Base-by-base conservation (phyloP, 2,329 filamentous ascomycete species). In the Diaporthe capsici region DNA sequence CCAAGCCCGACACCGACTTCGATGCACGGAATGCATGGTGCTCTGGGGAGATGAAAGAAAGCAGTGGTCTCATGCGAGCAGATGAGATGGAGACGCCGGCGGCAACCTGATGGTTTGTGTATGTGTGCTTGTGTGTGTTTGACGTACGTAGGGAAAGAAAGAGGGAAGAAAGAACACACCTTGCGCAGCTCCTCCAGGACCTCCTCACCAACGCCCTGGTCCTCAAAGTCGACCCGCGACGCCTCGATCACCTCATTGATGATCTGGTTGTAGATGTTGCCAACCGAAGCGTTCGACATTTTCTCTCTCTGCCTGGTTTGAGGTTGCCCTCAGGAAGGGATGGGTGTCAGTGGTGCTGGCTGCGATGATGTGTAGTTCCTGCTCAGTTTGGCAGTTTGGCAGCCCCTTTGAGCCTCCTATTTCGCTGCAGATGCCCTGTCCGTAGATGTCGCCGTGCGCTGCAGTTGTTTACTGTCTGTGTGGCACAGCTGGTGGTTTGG, bases 161-260 rank as follows among this genome's bases (percentile, higher is more conserved):
- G 13, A 37, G 20, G 22, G 31, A 39, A 51, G 55, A 44, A 75
- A 67, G 20, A 53, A 87, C 94, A 90, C 88, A 98, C 96, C 92
- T 93, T 90, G 85, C 93, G 93, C 88, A 99, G 88, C 84, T 98
- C 95, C 79, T 96, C 92, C 81, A 99, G 87, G 71, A 96, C 96
- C 80, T 91, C 88, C 84, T 96, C 94, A 81, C 98, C 95, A 79
- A 98, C 94, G 81, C 97, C 97, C 80, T 94, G 95, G 86, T 99
- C 97, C 85, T 99, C 97, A 84, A 99, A 98, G 86, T 98, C 97
- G 82, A 96, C 94, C 82, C 94, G 91, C 82, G 96, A 98, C 79
- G 94, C 94, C 80, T 96, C 93, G 85, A 98, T 95, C 83, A 99
- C 95, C 86, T 97, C 95, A 78, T 93, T 89, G 82, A 94, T 94